These are phyloP conservation scores for Tetradesmus obliquus DNA, from an alignment of 139 green algal species.

Conservation along the genomic window DNA sequence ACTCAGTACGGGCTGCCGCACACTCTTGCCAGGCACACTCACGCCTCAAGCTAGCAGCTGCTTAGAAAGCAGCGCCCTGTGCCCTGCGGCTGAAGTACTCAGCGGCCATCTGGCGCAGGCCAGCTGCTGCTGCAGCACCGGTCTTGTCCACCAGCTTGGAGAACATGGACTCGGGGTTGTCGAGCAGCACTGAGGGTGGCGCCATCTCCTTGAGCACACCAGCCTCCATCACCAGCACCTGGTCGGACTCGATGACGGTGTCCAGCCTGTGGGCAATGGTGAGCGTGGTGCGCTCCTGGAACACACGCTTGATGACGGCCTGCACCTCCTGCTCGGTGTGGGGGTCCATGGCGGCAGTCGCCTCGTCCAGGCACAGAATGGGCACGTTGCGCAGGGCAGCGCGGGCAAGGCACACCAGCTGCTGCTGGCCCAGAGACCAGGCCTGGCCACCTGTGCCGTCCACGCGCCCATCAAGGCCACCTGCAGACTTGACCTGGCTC, in stretches of 20 bases:
- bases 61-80: not conserved
- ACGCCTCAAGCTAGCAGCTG: not conserved
- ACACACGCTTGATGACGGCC: conserved; percentile 60
- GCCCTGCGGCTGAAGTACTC: conserved; percentile 39
- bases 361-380: conserved; percentile 81
- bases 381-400: conserved; percentile 71
- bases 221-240: conserved; percentile 73
- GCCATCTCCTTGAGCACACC: conserved; percentile 74
- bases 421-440: conserved; percentile 74
- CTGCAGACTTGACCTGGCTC: conserved; percentile 45
- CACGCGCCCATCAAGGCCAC: conserved; percentile 76
- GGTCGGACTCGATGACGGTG: conserved; percentile 80
- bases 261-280: conserved; percentile 78
- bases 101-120: conserved; percentile 64
- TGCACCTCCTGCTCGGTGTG: conserved; percentile 80
- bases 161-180: conserved; percentile 62
- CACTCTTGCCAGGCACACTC: not conserved
- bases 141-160: conserved; percentile 69
- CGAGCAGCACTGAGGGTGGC: conserved; percentile 58
- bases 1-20: not conserved
- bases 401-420: conserved; percentile 82
- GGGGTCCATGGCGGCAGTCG: conserved; percentile 79
- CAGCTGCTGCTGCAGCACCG: conserved; percentile 53
- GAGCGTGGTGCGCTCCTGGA: conserved; percentile 75
- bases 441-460: conserved; percentile 57